These are phyloP conservation scores for Phlyctochytrium planicorne DNA, from an alignment of 192 early-diverging fungal species.

Conservation along the genomic window DNA sequence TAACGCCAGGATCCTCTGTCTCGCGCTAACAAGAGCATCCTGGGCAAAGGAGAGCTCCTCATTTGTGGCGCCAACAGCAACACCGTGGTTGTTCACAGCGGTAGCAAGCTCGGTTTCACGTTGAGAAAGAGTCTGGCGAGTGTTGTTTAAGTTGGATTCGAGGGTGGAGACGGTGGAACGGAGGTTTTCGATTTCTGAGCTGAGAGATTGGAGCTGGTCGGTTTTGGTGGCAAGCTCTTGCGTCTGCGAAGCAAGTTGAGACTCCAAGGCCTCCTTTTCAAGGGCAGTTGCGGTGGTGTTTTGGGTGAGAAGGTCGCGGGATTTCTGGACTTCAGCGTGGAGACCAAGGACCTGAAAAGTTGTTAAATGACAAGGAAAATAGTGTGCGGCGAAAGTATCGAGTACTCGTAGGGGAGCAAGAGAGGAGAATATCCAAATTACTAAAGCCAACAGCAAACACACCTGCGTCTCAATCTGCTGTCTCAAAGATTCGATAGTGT, in stretches of 20 bases:
- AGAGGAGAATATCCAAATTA: not conserved
- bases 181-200: not conserved
- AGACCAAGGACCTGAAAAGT: conserved; percentile 14
- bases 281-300: not conserved
- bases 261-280: not conserved
- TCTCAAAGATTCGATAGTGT: conserved; percentile 28
- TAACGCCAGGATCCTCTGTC: not conserved
- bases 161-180: not conserved
- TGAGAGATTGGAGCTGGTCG: not conserved
- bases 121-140: not conserved
- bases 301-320: conserved; percentile 11
- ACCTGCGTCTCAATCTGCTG: conserved; percentile 35
- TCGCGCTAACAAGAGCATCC: not conserved
- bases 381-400: not conserved
- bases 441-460: conserved; percentile 1
- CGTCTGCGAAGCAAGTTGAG: not conserved
- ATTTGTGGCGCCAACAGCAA: not conserved
- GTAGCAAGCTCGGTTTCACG: not conserved
- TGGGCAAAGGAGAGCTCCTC: conserved; percentile 1
- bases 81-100: not conserved
- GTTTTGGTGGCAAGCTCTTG: not conserved
- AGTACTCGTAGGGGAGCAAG: not conserved
- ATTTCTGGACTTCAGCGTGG: conserved; percentile 24
- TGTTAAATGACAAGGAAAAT: not conserved
- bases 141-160: not conserved